phyloP scores from a whole-genome alignment of 495 filamentous ascomycete genomes.

The Xylaria nigripes region DNA sequence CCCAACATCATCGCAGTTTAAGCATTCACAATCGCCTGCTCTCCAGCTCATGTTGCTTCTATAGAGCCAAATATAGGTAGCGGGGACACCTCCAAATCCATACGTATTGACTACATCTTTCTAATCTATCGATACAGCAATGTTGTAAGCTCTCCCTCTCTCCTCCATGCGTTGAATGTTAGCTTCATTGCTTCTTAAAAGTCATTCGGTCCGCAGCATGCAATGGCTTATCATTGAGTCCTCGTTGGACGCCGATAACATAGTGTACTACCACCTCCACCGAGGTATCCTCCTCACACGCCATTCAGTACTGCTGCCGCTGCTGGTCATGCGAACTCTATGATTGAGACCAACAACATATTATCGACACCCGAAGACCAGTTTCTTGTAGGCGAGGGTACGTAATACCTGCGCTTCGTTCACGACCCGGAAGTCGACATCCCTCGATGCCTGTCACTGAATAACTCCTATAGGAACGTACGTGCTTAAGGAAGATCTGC shows the following conservation, averaged over 20 bases:
- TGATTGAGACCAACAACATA: conserved; percentile 88
- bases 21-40: no score
- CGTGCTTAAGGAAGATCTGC: conserved; percentile 76
- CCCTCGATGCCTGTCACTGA: conserved; percentile 5
- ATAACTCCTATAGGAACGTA: conserved; percentile 60
- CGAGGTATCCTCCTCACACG: conserved; percentile 64
- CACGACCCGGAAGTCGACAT: background rate
- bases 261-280: conserved; percentile 78
- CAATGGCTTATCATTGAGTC: conserved; percentile 5
- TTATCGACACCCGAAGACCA: conserved; percentile 71
- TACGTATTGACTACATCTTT: background rate
- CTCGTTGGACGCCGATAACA: conserved; percentile 3
- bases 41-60: no score
- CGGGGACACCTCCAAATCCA: background rate
- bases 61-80: background rate
- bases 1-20: no score
- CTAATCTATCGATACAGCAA: background rate
- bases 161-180: background rate
- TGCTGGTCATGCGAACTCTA: conserved; percentile 54
- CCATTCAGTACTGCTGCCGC: conserved; percentile 58
- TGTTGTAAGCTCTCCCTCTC: conserved; percentile 23
- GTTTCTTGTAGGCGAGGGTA: conserved; percentile 90
- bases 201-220: background rate
- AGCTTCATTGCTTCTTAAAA: background rate
- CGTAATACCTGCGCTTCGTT: background rate